Conservation (phyloP, 805 yeast species). For the Yarrowia porcina region DNA sequence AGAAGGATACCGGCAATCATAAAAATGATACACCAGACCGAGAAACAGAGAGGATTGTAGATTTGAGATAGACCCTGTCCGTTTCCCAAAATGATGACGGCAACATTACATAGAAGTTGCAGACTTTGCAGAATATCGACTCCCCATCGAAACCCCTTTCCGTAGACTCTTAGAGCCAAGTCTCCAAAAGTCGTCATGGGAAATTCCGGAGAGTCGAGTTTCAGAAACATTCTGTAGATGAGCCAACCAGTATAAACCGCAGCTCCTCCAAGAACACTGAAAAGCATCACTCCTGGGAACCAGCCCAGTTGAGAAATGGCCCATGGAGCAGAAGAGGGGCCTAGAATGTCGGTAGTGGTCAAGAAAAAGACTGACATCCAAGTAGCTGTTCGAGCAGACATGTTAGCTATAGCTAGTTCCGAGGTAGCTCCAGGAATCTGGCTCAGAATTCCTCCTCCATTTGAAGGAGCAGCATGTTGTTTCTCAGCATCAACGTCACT, state of each 20-base stretch:
- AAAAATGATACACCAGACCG: slow-evolving; percentile 43
- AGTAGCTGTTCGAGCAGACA: slow-evolving; percentile 31
- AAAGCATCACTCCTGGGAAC: slow-evolving; percentile 44
- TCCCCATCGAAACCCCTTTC: slow-evolving; percentile 36
- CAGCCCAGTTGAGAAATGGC: slow-evolving; percentile 44
- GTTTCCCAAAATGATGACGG: slow-evolving; percentile 41
- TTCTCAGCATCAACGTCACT: neutral
- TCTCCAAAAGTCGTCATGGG: slow-evolving; percentile 45
- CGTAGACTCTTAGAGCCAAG: slow-evolving; percentile 41
- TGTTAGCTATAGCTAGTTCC: slow-evolving; percentile 28
- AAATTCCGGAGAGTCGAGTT: slow-evolving; percentile 42
- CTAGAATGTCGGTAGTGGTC: slow-evolving; percentile 47
- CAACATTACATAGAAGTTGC: slow-evolving; percentile 45
- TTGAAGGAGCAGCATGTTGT: neutral
- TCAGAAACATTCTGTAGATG: slow-evolving; percentile 39
- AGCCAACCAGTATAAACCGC: slow-evolving; percentile 44
- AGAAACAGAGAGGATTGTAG: slow-evolving; percentile 38
- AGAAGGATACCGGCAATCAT: slow-evolving; percentile 42
- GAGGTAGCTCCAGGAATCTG: neutral
- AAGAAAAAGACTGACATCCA: slow-evolving; percentile 41
- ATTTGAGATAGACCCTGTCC: slow-evolving; percentile 45
- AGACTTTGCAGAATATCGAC: slow-evolving; percentile 42
- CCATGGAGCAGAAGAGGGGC: slow-evolving; percentile 46
- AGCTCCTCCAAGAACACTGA: slow-evolving; percentile 41
- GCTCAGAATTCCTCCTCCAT: neutral